Evolutionary conservation across 495 filamentous ascomycete species (phyloP), one percentile per base, ranked within the genome.

Genomic region (Pyrenula aspistea): DNA sequence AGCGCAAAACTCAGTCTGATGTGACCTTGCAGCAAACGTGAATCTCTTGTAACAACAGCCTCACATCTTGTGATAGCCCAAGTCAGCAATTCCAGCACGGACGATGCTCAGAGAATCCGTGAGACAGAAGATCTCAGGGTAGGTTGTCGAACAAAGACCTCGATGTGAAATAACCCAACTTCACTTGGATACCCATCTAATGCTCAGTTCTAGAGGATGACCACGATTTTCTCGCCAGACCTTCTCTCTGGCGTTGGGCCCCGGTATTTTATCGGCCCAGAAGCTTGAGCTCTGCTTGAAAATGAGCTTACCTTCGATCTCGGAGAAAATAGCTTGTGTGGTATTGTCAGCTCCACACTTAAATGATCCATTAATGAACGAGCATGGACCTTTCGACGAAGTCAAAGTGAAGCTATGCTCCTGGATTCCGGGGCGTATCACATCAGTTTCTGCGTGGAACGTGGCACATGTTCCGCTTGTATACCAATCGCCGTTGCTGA

Each of bases 401-500:
- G 36, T 48, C 54, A 22, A 8, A 36, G 50, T 31, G 47, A 60
- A 53, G 21, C 58, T 51, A 53, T 36, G 54, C 56, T 22, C 11
- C 48, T 1, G 0, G 0, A n/a, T 2, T 1, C 47, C 2, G 4
- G 8, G 31, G 2, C 10, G 2, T n/a, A 58, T 21, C 23, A 19
- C 47, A 24, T 0, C 36, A 51, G 68, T 64, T 48, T 77, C 70
- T 1, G 80, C 75, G 2, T 75, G 81, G 68, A 83, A 88, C 8
- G 80, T 84, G 2, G 86, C 86, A 63, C 85, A 88, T 1, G 84
- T 85, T 0, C 86, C 86, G 12, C 73, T 75, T 0, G 73, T 72
- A 62, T 82, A 90, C 86, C 86, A 90, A 2, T 75, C 79, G 11
- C 86, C 86, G 10, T 66, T 70, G 60, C 81, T 82, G 67, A 88